Evolutionary conservation across 768 basidiomycete genomes (phyloP), one percentile per base, ranked within the genome.

Genomic region (Clitopilus hobsonii): DNA sequence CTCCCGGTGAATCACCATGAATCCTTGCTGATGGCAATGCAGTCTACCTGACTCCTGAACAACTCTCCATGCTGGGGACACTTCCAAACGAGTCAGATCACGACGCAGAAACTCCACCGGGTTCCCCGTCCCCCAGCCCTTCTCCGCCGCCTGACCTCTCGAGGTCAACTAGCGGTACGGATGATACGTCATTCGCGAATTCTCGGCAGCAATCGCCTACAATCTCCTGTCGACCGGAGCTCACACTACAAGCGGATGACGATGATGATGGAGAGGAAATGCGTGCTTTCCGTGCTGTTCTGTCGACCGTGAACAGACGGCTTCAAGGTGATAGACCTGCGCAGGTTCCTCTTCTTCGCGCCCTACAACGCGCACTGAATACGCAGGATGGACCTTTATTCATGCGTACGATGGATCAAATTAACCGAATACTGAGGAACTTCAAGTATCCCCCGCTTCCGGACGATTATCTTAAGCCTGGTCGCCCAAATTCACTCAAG

Each of bases 351-450:
- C 68, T 68, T 54, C 77, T 92, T 11, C 82, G 84, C 45, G 71
- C 79, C 3, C 69, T 94, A 28, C 84, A 85, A 59, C 84, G 86
- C 25, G 88, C 91, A 10, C 81, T 91, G 38, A 76, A 85, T 64
- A 74, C 71, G 7, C 82, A 75, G 49, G 82, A 94, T 57, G 91
- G 91, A 0, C 89, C 89, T 0, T 74, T 85, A 24, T 91, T 93
- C 65, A 62, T 89, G 24, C 67, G 73, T 14, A 80, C 86, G 16
- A 79, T 94, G 61, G 67, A 75, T 36, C 70, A 68, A 0, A 80
- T 92, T 64, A 91, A 91, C 65, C 62, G 68, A 1, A 69, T 89
- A 28, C 69, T 94, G 14, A 79, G 80, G 32, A 61, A 62, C 1
- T 73, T 91, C 59, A 93, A 91, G 70, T 85, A 87, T 60, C 87